Base-by-base conservation (phyloP, 2,329 filamentous ascomycete species). In the Hypoxylon sp. region DNA sequence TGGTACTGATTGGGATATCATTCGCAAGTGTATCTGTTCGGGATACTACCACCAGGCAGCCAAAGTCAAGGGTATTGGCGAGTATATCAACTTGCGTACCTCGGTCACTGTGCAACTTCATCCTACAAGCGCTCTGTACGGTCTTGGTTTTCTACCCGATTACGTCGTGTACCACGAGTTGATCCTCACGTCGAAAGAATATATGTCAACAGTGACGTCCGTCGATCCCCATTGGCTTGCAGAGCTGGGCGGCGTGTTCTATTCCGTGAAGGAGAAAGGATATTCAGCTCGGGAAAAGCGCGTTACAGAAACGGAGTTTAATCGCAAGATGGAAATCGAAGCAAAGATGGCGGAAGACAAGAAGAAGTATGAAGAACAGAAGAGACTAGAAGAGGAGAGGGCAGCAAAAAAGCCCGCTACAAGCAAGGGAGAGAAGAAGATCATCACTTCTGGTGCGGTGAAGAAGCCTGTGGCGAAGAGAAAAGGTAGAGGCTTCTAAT, bases 21-120 rank as follows among this genome's bases (percentile, higher is more conserved):
- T 98, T 60, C 90, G 96, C 67, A 95, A 96, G 78, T 98, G 95
- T 77, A 97, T 99, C 75, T 99, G 96, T 82, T 93, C 92, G 0
- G 96, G 96, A 11, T 99, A 97, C 82, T 99, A 98, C 80, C 95
- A 98, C 75, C 96, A 99, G 81, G 96, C 96, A 4, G 96, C 96
- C 28, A 93, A 94, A 74, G 93, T 96, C 68, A 97, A 97, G 80
- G 96, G 96, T 2, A 93, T 97, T 14, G 96, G 96, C 72, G 96
- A 99, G 80, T 99, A 98, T 81, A 91, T 97, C 80, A 99, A 99
- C 78, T 84, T 99, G 33, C 91, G 96, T 20, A 99, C 96, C 0
- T 96, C 92, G 74, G 93, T 99, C 2, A 94, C 92, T 1, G 93
- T 99, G 57, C 93, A 97, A 77, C 84, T 99, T 28, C 96, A 99